Percentiles rank a stretch among this genome's conserved stretches.
These are phyloP conservation scores for Trichoderma arundinaceum DNA, from an alignment of 2,329 filamentous ascomycete species.

Conservation along the genomic window DNA sequence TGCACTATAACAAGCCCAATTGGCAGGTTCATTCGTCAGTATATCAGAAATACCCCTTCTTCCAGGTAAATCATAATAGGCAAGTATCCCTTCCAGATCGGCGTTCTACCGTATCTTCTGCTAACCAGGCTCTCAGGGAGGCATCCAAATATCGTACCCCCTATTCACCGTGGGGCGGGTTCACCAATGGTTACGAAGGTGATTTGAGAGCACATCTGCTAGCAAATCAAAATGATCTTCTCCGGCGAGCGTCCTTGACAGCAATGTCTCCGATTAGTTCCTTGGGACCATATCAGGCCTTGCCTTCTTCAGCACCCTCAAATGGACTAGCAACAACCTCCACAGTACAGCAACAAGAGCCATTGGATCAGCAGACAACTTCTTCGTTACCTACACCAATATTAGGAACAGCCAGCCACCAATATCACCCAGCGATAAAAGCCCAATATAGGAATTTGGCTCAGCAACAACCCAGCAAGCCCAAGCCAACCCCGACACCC, in stretches of 20 bases:
- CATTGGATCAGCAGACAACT: constrained; percentile 13
- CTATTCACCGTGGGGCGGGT: constrained; percentile 62
- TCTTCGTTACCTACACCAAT: constrained; percentile 1
- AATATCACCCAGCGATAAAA: constrained; percentile 31
- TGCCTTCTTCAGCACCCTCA: background rate
- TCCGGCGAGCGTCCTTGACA: constrained; percentile 39
- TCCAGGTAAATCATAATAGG: constrained; percentile 66
- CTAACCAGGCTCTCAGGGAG: constrained; percentile 49
- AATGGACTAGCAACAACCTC: background rate
- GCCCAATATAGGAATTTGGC: constrained; percentile 22
- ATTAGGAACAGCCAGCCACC: constrained; percentile 5
- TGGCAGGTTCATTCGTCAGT: constrained; percentile 49
- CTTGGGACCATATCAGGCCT: constrained; percentile 4
- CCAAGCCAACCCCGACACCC: constrained; percentile 37
- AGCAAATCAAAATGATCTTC: constrained; percentile 40
- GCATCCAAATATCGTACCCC: constrained; percentile 64
- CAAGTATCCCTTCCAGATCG: constrained; percentile 40
- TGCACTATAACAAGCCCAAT: constrained; percentile 36
- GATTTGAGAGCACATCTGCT: constrained; percentile 55
- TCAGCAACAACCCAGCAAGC: constrained; percentile 34
- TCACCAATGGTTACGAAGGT: constrained; percentile 66
- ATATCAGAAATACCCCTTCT: constrained; percentile 62
- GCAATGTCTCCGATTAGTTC: constrained; percentile 20
- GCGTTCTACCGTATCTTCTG: background rate
- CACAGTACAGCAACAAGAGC: background rate